phyloP scores from a whole-genome alignment of 2,329 filamentous ascomycete species.

The Metarhizium robertsii region DNA sequence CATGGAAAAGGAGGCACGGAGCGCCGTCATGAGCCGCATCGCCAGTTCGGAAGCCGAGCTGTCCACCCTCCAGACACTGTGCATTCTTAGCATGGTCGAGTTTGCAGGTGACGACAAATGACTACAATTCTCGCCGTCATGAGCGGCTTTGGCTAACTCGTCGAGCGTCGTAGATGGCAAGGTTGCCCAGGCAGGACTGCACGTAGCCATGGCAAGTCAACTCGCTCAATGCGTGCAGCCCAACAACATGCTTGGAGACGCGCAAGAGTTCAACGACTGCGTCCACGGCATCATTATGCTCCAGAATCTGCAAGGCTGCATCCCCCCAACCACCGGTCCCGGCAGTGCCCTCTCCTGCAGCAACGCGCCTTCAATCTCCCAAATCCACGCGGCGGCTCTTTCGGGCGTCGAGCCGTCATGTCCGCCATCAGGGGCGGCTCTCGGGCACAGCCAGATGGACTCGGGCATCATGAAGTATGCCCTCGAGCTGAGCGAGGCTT shows the following conservation, averaged over 20 bases:
- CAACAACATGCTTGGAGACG: slow-evolving; percentile 10
- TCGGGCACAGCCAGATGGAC: slow-evolving; percentile 12
- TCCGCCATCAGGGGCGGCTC: background rate
- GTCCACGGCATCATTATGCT: slow-evolving; percentile 33
- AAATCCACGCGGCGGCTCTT: slow-evolving; percentile 4
- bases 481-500: slow-evolving; percentile 33
- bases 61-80: slow-evolving; percentile 28
- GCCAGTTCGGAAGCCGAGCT: slow-evolving; percentile 24
- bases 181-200: slow-evolving; percentile 13
- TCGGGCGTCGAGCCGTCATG: background rate
- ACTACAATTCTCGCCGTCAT: background rate
- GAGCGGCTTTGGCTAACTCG: background rate
- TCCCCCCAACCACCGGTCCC: slow-evolving; percentile 5
- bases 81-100: slow-evolving; percentile 26
- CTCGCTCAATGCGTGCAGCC: slow-evolving; percentile 13
- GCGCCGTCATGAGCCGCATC: slow-evolving; percentile 22
- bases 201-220: slow-evolving; percentile 14
- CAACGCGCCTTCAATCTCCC: slow-evolving; percentile 4
- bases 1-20: slow-evolving; percentile 11
- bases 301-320: slow-evolving; percentile 29
- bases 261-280: slow-evolving; percentile 18
- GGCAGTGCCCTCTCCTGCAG: slow-evolving; percentile 4
- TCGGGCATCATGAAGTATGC: slow-evolving; percentile 36
- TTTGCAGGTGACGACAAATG: slow-evolving; percentile 21
- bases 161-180: slow-evolving; percentile 11